phyloP scores from a whole-genome alignment of 2,329 filamentous ascomycete species.

The Trichoderma koningiopsis region DNA sequence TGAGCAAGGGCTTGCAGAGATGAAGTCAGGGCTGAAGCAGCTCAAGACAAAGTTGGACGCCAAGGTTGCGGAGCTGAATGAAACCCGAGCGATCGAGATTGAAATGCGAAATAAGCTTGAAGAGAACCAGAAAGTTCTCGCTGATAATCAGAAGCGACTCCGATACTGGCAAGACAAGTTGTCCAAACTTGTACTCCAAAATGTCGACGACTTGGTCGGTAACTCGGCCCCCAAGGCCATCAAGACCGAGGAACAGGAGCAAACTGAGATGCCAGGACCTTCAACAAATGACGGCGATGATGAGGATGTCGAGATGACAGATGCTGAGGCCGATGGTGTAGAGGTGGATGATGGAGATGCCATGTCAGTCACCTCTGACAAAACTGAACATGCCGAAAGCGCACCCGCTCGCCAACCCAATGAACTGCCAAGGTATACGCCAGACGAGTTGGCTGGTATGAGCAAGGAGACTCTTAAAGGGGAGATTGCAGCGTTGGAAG shows the following conservation, averaged over 20 bases:
- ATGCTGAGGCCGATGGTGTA: conserved; percentile 34
- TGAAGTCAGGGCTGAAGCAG: conserved; percentile 76
- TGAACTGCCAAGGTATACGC: conserved; percentile 76
- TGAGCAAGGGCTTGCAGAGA: conserved; percentile 73
- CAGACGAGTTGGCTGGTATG: conserved; percentile 69
- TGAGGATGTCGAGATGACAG: conserved; percentile 40
- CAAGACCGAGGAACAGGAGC: conserved; percentile 34
- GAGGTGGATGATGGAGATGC: conserved; percentile 33
- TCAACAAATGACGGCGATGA: conserved; percentile 29
- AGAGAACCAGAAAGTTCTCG: conserved; percentile 86
- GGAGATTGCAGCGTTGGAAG: conserved; percentile 64
- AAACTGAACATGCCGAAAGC: conserved; percentile 34
- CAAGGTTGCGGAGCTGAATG: conserved; percentile 82
- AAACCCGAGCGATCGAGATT: conserved; percentile 85
- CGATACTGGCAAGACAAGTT: conserved; percentile 90
- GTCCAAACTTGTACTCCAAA: conserved; percentile 79
- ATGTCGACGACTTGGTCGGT: conserved; percentile 68
- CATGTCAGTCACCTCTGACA: conserved; percentile 28
- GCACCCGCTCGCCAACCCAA: conserved; percentile 44
- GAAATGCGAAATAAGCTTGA: conserved; percentile 99
- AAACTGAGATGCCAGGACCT: conserved; percentile 26
- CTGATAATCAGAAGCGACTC: conserved; percentile 81
- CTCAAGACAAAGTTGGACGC: conserved; percentile 86
- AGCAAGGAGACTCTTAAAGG: conserved; percentile 61
- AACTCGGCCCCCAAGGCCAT: conserved; percentile 37